These are phyloP conservation scores for Spatholobus suberectus DNA, from an alignment of 306 rosid species.

Conservation along the genomic window DNA sequence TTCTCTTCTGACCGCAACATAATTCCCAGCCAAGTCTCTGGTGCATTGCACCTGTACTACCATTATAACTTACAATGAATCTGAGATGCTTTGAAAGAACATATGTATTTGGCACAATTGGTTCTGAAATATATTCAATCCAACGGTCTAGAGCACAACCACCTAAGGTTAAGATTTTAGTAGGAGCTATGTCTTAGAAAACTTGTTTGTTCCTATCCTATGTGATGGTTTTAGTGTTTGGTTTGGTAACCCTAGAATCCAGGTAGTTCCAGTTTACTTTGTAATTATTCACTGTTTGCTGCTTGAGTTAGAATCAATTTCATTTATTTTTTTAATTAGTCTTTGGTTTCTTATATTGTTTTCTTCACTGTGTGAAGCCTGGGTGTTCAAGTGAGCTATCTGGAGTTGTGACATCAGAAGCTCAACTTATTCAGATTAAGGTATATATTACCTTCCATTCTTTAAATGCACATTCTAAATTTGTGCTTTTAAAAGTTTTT, in stretches of 20 bases:
- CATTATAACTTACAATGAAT: too few relatives aligned
- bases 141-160: too few relatives aligned
- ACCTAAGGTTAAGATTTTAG: too few relatives aligned
- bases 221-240: constrained; percentile 5
- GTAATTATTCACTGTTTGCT: neutral
- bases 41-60: too few relatives aligned
- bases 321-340: neutral
- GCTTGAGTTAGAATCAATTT: neutral
- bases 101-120: too few relatives aligned
- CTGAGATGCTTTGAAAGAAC: too few relatives aligned
- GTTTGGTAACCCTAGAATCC: constrained; percentile 17
- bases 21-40: too few relatives aligned
- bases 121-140: too few relatives aligned
- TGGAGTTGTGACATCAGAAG: constrained; percentile 63
- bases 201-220: neutral
- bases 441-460: constrained; percentile 49
- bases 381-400: constrained; percentile 98
- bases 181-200: neutral
- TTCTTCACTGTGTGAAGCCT: constrained; percentile 66
- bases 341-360: constrained; percentile 9
- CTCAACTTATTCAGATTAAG: constrained; percentile 93
- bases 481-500: constrained; percentile 17
- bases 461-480: neutral
- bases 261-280: neutral
- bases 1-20: neutral